Percentiles rank a stretch among this genome's conserved stretches.
Conservation (phyloP, 2,329 filamentous ascomycete species). For the Phialemonium atrogriseum region DNA sequence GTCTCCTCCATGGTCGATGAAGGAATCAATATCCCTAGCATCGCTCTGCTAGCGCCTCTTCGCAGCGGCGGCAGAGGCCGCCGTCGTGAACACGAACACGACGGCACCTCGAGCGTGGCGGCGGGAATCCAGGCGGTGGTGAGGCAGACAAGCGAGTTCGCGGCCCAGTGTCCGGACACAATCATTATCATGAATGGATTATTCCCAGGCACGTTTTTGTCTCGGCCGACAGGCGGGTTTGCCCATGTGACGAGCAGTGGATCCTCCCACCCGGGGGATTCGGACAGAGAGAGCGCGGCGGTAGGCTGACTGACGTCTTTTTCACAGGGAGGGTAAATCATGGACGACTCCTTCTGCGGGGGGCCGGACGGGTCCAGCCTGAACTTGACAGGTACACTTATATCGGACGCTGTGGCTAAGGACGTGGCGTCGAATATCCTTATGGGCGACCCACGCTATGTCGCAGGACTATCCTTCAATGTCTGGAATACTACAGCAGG, state of each 20-base stretch:
- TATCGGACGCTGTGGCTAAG: conserved; percentile 34
- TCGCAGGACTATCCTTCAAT: conserved; percentile 43
- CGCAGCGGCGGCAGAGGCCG: too few species aligned
- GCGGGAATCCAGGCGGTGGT: conserved; percentile 45
- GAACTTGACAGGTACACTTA: conserved; percentile 31
- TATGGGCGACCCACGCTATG: conserved; percentile 51
- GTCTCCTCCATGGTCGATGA: too few species aligned
- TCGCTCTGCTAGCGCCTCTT: too few species aligned
- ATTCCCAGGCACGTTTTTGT: conserved; percentile 49
- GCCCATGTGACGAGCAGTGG: too few species aligned
- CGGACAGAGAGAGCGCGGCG: too few species aligned
- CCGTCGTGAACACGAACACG: conserved; percentile 44
- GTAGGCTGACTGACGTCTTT: too few species aligned
- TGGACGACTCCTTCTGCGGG: conserved; percentile 50
- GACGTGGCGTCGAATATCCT: conserved; percentile 50
- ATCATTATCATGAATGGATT: conserved; percentile 51
- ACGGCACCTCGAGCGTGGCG: conserved; percentile 42
- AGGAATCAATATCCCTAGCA: too few species aligned
- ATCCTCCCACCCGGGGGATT: too few species aligned
- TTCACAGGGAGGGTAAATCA: conserved; percentile 49
- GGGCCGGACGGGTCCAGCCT: conserved; percentile 42
- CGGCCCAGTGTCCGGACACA: conserved; percentile 42
- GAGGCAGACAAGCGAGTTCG: conserved; percentile 36
- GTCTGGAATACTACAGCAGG: conserved; percentile 47
- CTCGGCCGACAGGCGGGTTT: too few species aligned